Percentiles rank a stretch among this genome's conserved stretches.
phyloP scores from a whole-genome alignment of 805 yeast species.

The Saccharomycopsis olivae region DNA sequence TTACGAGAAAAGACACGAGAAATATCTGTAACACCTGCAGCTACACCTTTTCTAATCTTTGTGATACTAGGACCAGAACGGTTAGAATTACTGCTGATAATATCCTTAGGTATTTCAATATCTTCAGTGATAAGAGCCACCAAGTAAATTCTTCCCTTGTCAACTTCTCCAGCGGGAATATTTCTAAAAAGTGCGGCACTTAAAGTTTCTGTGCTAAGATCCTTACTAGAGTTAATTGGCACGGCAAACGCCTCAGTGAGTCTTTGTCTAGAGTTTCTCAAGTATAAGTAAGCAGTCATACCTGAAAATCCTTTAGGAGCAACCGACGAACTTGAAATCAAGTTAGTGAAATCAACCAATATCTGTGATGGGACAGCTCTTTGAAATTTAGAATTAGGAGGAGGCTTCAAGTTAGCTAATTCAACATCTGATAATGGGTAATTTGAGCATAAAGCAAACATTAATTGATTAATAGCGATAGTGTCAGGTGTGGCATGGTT shows the following conservation, averaged over 20 bases:
- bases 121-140: conserved; percentile 71
- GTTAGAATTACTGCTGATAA: conserved; percentile 11
- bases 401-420: conserved; percentile 32
- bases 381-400: conserved; percentile 35
- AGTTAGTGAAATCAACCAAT: conserved; percentile 66
- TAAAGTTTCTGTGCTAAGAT: conserved; percentile 50
- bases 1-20: conserved; percentile 63
- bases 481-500: conserved; percentile 39
- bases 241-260: conserved; percentile 76
- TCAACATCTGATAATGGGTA: conserved; percentile 43
- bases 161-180: conserved; percentile 57
- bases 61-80: conserved; percentile 21
- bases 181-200: conserved; percentile 75
- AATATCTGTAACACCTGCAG: conserved; percentile 82
- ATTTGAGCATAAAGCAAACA: conserved; percentile 61
- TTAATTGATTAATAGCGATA: conserved; percentile 57
- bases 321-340: conserved; percentile 44
- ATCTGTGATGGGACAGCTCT: conserved; percentile 47
- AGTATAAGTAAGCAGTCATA: conserved; percentile 60
- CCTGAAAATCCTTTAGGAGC: conserved; percentile 62
- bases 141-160: conserved; percentile 55
- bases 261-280: conserved; percentile 52
- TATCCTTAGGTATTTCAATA: conserved; percentile 33
- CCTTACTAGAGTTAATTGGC: conserved; percentile 47
- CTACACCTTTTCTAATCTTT: conserved; percentile 63